Conservation (phyloP, 2,329 filamentous ascomycete genomes). For the Alternaria sp. region DNA sequence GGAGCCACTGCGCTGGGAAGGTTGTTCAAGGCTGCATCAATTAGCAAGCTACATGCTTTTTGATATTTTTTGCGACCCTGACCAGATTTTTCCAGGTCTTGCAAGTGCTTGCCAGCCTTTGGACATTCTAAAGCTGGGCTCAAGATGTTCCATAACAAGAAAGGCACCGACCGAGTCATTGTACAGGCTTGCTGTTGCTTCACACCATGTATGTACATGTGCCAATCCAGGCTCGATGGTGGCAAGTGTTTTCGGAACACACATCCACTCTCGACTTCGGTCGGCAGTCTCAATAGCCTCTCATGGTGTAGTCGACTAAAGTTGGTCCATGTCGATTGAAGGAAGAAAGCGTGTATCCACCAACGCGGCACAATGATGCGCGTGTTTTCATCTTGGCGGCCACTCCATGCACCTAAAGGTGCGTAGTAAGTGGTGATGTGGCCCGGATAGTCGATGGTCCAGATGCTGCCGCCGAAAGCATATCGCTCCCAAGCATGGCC, state of each 20-base stretch:
- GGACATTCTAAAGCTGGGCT: background rate
- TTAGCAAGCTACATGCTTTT: background rate
- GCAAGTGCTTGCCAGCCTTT: background rate
- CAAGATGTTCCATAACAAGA: background rate
- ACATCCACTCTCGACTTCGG: slow-evolving; percentile 7
- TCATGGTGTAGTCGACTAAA: background rate
- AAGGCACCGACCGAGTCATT: background rate
- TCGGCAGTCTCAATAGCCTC: slow-evolving; percentile 10
- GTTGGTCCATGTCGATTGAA: slow-evolving; percentile 6
- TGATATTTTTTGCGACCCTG: background rate
- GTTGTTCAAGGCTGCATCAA: background rate
- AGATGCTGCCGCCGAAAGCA: slow-evolving; percentile 16
- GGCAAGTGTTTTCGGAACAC: background rate
- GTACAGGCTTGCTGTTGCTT: background rate
- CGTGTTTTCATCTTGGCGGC: background rate
- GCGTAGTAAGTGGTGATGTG: slow-evolving; percentile 6
- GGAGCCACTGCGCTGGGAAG: too few species aligned
- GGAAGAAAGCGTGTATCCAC: slow-evolving; percentile 16
- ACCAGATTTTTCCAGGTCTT: background rate
- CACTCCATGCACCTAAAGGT: background rate
- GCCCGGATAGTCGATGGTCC: slow-evolving; percentile 12
- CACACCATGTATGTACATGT: slow-evolving; percentile 2
- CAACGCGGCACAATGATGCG: slow-evolving; percentile 12
- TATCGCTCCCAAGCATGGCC: slow-evolving; percentile 14
- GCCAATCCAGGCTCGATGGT: background rate